A percentile compares a stretch with the other conserved stretches of the same genome.
Conservation (phyloP, 2,329 filamentous ascomycete genomes). For the Zelopaecilomyces penicillatus region DNA sequence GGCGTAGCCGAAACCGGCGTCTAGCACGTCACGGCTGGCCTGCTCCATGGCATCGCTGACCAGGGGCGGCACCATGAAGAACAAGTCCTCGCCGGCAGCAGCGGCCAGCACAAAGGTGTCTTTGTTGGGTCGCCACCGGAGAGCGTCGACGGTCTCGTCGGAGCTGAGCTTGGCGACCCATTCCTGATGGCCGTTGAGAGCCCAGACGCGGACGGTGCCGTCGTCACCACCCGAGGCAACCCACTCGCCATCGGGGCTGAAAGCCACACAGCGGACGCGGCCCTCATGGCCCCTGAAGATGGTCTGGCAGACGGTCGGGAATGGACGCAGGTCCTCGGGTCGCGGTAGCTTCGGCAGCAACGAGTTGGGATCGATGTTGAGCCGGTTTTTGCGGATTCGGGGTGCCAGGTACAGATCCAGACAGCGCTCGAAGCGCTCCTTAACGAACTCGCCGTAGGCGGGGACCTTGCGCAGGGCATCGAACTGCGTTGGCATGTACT, state of each 20-base stretch:
- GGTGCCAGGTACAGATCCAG: conserved; percentile 93
- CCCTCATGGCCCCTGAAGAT: conserved; percentile 85
- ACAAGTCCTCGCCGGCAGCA: conserved; percentile 76
- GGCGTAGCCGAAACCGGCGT: conserved; percentile 92
- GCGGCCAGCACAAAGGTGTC: conserved; percentile 77
- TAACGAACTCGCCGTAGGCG: conserved; percentile 81
- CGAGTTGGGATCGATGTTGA: conserved; percentile 94
- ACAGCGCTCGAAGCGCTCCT: conserved; percentile 93
- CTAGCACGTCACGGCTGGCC: conserved; percentile 65
- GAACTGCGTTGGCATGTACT: conserved; percentile 77
- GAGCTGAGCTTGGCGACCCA: conserved; percentile 75
- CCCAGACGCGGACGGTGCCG: conserved; percentile 85
- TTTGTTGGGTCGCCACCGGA: conserved; percentile 81
- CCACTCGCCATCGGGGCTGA: conserved; percentile 80
- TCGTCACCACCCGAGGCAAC: conserved; percentile 92
- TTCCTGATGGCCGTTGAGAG: conserved; percentile 78
- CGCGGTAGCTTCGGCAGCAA: conserved; percentile 87
- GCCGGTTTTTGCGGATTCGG: conserved; percentile 79
- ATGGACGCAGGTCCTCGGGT: conserved; percentile 88
- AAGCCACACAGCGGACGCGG: conserved; percentile 71
- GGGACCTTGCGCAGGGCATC: conserved; percentile 84
- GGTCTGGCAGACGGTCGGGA: conserved; percentile 82
- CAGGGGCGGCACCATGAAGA: conserved; percentile 69
- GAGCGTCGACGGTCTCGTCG: conserved; percentile 70
- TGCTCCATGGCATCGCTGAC: conserved; percentile 67